These are phyloP conservation scores for Vaccinium myrtillus DNA, from an alignment of 148 eudicot species.

Conservation along the genomic window DNA sequence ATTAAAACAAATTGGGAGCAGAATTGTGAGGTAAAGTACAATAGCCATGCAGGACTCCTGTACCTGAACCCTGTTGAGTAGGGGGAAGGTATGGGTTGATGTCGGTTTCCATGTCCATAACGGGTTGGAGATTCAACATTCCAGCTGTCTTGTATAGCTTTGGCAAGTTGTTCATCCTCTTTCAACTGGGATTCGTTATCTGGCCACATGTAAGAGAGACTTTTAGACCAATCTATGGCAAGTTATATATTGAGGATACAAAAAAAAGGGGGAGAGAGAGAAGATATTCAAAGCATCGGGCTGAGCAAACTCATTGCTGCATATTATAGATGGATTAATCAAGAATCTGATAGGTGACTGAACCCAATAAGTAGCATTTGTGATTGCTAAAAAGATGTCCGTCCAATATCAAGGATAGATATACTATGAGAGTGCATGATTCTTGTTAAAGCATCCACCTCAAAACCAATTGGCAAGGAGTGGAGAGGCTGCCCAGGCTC, in stretches of 20 bases:
- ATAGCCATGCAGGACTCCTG: not conserved
- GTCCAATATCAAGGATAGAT: not conserved
- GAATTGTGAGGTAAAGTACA: not conserved
- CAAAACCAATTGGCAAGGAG: too few relatives aligned
- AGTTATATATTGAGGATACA: not conserved
- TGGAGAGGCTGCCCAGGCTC: too few relatives aligned
- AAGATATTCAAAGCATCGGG: not conserved
- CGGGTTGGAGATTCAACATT: constrained; percentile 48
- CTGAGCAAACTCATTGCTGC: not conserved
- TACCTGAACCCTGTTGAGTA: constrained; percentile 69
- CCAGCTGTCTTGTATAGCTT: constrained; percentile 75
- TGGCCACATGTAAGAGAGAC: constrained; percentile 18
- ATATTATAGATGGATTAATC: not conserved
- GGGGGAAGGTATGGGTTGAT: constrained; percentile 54
- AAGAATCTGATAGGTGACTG: not conserved
- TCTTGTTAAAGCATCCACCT: too few relatives aligned
- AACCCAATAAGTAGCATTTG: constrained; percentile 5
- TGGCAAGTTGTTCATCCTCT: constrained; percentile 77
- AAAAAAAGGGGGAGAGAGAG: not conserved
- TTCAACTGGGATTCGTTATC: constrained; percentile 56
- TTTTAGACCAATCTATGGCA: not conserved
- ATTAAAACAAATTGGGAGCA: constrained; percentile 5
- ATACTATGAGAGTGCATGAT: not conserved
- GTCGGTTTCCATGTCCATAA: constrained; percentile 32
- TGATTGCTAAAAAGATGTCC: not conserved